phyloP scores from a whole-genome alignment of 192 early-diverging fungal species.

The Umbelopsis isabellina region DNA sequence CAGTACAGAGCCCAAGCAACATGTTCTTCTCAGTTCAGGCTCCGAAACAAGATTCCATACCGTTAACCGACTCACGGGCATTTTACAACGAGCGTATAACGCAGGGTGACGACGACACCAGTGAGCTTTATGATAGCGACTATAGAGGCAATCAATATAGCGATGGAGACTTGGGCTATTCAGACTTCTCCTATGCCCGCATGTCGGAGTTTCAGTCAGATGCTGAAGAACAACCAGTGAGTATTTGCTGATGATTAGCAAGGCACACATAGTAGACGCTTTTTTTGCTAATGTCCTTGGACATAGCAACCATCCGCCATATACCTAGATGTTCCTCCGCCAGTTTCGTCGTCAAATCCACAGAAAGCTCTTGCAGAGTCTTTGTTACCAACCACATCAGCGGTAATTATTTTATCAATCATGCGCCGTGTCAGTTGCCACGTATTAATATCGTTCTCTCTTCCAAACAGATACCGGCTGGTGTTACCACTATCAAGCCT shows the following conservation, averaged over 20 bases:
- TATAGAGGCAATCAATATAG: slow-evolving; percentile 9
- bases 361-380: slow-evolving; percentile 47
- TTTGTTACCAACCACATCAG: slow-evolving; percentile 45
- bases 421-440: background rate
- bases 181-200: background rate
- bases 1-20: slow-evolving; percentile 20
- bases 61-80: slow-evolving; percentile 32
- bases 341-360: slow-evolving; percentile 31
- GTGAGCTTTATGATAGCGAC: slow-evolving; percentile 11
- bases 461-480: slow-evolving; percentile 33
- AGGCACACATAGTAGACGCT: background rate
- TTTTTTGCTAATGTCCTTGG: slow-evolving; percentile 7
- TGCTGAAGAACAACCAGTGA: slow-evolving; percentile 34
- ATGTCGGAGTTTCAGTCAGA: slow-evolving; percentile 25
- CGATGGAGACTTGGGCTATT: slow-evolving; percentile 8
- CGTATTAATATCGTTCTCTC: background rate
- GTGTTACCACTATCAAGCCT: slow-evolving; percentile 46
- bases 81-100: slow-evolving; percentile 36
- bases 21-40: slow-evolving; percentile 37
- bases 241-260: background rate
- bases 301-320: slow-evolving; percentile 55
- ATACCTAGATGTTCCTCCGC: slow-evolving; percentile 53
- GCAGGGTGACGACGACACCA: slow-evolving; percentile 2
- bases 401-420: slow-evolving; percentile 28
- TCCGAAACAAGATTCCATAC: slow-evolving; percentile 32